A percentile compares a stretch with the other conserved stretches of the same genome.
These are phyloP conservation scores for Lycium ferocissimum DNA, from an alignment of 257 asterid genomes.

Conservation along the genomic window DNA sequence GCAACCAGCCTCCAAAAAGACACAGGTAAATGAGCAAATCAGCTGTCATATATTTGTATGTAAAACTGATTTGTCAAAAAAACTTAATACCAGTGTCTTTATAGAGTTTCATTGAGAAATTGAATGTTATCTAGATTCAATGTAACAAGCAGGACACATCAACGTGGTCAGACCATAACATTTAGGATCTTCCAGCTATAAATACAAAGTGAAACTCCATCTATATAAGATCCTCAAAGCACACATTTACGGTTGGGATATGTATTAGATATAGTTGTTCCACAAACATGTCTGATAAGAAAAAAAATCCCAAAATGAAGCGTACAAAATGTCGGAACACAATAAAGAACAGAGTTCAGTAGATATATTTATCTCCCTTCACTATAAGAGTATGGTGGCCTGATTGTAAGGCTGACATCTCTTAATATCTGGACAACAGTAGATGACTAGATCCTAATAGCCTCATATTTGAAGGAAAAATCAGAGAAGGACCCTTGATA, in stretches of 20 bases:
- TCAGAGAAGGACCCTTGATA: neutral
- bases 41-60: neutral
- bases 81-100: neutral
- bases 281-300: neutral
- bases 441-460: neutral
- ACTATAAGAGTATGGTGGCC: neutral
- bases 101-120: neutral
- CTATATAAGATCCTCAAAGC: neutral
- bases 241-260: neutral
- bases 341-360: neutral
- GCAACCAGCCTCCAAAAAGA: neutral
- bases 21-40: neutral
- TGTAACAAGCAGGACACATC: neutral
- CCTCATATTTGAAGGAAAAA: neutral
- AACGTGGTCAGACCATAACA: neutral
- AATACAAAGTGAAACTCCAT: neutral
- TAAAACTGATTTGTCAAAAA: neutral
- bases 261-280: neutral
- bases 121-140: neutral
- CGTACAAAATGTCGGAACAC: neutral
- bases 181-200: neutral
- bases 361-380: too few species aligned
- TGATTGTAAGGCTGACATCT: neutral
- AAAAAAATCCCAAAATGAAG: neutral
- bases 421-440: neutral